A percentile compares a stretch with the other conserved stretches of the same genome.
phyloP scores from a whole-genome alignment of 179 eudicot genomes.

The Monotropa hypopitys region DNA sequence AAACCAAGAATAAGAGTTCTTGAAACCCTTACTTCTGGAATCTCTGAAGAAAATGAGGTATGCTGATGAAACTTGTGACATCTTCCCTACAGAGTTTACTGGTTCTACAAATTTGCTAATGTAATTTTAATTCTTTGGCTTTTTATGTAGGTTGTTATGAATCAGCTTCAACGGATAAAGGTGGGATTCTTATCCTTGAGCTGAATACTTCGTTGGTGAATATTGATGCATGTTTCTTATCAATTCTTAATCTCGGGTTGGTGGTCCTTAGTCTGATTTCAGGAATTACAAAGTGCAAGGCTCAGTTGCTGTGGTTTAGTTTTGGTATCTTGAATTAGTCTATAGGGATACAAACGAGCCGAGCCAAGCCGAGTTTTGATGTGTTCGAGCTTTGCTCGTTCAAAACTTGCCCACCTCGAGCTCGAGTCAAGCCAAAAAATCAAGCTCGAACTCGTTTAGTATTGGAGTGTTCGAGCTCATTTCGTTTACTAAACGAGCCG shows the following conservation, averaged over 20 bases:
- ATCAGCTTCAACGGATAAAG: constrained; percentile 65
- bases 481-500: too few species aligned
- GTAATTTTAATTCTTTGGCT: neutral
- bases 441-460: too few species aligned
- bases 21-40: constrained; percentile 73
- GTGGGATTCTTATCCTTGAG: constrained; percentile 24
- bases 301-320: neutral
- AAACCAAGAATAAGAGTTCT: constrained; percentile 59
- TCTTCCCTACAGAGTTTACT: neutral
- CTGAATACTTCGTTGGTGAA: neutral
- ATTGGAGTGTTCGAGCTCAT: too few species aligned
- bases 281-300: neutral
- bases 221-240: neutral
- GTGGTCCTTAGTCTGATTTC: neutral
- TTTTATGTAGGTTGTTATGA: constrained; percentile 46
- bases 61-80: neutral
- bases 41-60: constrained; percentile 85
- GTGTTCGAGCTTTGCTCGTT: too few species aligned
- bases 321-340: neutral
- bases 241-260: constrained; percentile 1
- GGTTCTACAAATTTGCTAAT: neutral
- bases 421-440: too few species aligned
- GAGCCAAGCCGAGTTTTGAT: too few species aligned
- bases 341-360: too few species aligned
- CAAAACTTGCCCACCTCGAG: too few species aligned